A percentile compares a stretch with the other conserved stretches of the same genome.
Conservation (phyloP, 148 eudicot genomes). For the Linanthus parryae region DNA sequence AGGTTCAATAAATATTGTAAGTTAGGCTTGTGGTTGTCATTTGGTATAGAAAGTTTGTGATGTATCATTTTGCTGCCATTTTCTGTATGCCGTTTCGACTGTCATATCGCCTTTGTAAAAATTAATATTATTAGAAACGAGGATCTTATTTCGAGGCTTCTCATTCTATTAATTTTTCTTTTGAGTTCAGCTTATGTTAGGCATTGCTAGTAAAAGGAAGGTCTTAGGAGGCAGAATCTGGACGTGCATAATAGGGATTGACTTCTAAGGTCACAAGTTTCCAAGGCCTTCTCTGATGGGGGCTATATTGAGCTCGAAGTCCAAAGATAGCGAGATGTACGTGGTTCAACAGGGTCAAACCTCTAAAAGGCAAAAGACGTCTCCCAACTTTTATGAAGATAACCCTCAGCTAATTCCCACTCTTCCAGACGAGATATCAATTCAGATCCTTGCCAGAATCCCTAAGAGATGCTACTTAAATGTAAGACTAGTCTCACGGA, state of each 20-base stretch:
- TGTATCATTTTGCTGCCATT: no score
- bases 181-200: slow-evolving; percentile 7
- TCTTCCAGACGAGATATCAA: slow-evolving; percentile 93
- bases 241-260: neutral
- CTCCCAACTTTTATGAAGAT: slow-evolving; percentile 47
- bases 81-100: no score
- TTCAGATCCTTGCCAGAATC: slow-evolving; percentile 83
- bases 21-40: no score
- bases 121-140: no score
- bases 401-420: slow-evolving; percentile 64
- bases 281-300: slow-evolving; percentile 26
- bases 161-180: neutral
- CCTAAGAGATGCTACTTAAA: slow-evolving; percentile 58
- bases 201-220: neutral
- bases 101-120: no score
- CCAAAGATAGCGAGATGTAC: slow-evolving; percentile 17
- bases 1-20: no score
- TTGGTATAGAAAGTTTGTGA: no score
- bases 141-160: no score
- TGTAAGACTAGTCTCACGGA: slow-evolving; percentile 61
- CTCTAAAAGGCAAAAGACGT: slow-evolving; percentile 62
- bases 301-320: slow-evolving; percentile 35
- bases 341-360: slow-evolving; percentile 31
- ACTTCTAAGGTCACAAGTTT: slow-evolving; percentile 2
- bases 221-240: neutral